phyloP scores from a whole-genome alignment of 1,139 yeast genomes.

The Geotrichum siamense region DNA sequence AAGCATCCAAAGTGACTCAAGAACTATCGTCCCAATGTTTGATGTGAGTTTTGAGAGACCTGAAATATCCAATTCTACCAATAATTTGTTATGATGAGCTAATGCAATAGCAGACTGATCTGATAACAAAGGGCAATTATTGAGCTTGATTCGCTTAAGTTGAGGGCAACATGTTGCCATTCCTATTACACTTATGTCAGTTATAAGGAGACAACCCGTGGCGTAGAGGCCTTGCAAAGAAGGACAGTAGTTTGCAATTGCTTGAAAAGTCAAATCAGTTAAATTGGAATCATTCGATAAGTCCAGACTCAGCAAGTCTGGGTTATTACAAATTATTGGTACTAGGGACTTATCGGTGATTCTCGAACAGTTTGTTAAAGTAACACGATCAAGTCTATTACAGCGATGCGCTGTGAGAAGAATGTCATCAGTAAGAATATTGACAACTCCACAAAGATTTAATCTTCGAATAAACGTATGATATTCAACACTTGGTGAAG shows the following conservation, averaged over 20 bases:
- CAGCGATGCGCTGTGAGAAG: conserved; percentile 40
- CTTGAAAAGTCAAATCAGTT: conserved; percentile 58
- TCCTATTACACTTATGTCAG: conserved; percentile 56
- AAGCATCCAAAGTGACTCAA: conserved; percentile 57
- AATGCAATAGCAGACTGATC: conserved; percentile 58
- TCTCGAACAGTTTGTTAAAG: conserved; percentile 71
- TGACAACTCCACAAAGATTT: conserved; percentile 70
- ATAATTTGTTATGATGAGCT: conserved; percentile 61
- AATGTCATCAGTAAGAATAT: conserved; percentile 56
- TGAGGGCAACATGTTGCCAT: conserved; percentile 60
- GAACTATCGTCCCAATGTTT: conserved; percentile 50
- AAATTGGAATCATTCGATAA: conserved; percentile 69
- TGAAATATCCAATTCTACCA: conserved; percentile 87
- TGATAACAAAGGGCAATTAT: conserved; percentile 60
- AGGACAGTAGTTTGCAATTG: conserved; percentile 69
- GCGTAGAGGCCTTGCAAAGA: conserved; percentile 87
- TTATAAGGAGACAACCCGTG: conserved; percentile 67
- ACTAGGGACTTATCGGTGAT: conserved; percentile 58
- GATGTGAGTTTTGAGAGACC: conserved; percentile 73
- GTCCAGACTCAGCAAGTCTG: conserved; percentile 75
- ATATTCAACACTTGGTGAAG: neutral
- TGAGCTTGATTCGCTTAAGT: conserved; percentile 75
- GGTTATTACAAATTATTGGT: conserved; percentile 55
- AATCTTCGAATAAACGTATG: conserved; percentile 40
- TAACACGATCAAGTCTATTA: conserved; percentile 71